Base-by-base conservation (phyloP, 768 basidiomycete genomes). In the Postia placenta region DNA sequence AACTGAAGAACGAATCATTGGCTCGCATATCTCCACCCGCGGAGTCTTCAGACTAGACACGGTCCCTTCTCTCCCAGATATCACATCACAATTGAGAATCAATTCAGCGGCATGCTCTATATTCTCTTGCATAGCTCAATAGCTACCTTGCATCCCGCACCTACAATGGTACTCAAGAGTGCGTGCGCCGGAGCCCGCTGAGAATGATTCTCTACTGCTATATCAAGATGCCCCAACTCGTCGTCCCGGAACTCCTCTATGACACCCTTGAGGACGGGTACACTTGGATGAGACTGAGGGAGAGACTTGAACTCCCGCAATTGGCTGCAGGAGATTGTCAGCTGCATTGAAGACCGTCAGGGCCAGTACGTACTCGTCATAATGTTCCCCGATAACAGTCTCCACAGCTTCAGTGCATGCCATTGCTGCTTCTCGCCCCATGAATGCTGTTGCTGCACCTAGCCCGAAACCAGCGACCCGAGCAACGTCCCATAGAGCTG, bases 351-450 rank as follows among this genome's bases (percentile, higher is more conserved):
- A 7, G 15, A 28, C 11, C 19, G 2, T 14, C 11, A 24, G 23
- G 17, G 7, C 48, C 20, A 26, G n/a, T 11, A 76, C 90, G 62
- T 63, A 95, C 94, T 96, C 92, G 64, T 97, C 91, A 60, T 98
- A 98, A 67, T 98, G 94, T 66, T 98, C 94, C 35, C 94, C 94
- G 45, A 98, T 98, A 48, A 92, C 92, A 0, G 94, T 96, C 66
- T 98, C 94, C 17, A 98, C 93, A 0, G 94, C 94, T 65, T 98
- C 94, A 0, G 94, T 98, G 60, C 94, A 97, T 5, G 94, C 94
- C 94, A 98, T 98, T 0, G 94, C 92, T 11, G 93, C 92, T 57
- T 96, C 87, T 61, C 82, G 87, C 30, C 94, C 88, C 78, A 95
- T 75, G 19, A 95, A 67, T 0, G 90, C 94, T 0, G 94, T 96